A percentile compares a stretch with the other conserved stretches of the same genome.
phyloP scores from a whole-genome alignment of 2,329 filamentous ascomycete genomes.

The Curvularia lunata region DNA sequence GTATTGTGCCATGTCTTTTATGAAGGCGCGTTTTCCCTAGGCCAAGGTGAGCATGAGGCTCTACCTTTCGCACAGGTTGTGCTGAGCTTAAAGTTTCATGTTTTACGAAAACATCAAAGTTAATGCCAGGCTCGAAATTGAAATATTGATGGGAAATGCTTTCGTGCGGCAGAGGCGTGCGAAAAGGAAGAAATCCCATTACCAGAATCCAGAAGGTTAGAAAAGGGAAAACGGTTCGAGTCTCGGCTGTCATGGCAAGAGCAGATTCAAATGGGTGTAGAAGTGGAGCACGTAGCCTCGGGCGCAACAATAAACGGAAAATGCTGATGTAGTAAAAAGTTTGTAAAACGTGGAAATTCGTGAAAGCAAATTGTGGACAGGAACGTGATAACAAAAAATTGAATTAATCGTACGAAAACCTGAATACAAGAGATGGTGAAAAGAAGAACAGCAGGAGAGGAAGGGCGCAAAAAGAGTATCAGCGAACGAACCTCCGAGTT shows the following conservation, averaged over 20 bases:
- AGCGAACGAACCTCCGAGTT: constrained; percentile 70
- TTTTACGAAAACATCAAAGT: neutral
- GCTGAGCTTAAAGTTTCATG: neutral
- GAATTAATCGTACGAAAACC: neutral
- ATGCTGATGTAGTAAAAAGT: neutral
- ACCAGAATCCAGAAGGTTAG: neutral
- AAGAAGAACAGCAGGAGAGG: neutral
- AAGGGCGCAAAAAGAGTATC: constrained; percentile 12
- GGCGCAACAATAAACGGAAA: neutral
- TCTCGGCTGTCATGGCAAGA: neutral
- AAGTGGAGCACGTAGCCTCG: neutral
- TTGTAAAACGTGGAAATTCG: constrained; percentile 19
- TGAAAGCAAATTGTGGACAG: constrained; percentile 15
- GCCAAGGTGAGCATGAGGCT: constrained; percentile 28
- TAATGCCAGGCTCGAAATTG: neutral
- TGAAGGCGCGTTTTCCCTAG: constrained; percentile 89
- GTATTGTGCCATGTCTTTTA: constrained; percentile 98
- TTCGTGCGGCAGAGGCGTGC: neutral
- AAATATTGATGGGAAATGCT: neutral
- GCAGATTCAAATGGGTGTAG: neutral
- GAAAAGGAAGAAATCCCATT: neutral
- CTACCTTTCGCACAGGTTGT: neutral
- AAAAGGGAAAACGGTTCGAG: neutral
- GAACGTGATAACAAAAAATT: constrained; percentile 6
- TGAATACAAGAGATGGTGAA: neutral